Base-by-base conservation (phyloP, 2,329 filamentous ascomycete species). In the Colletotrichum sublineola region DNA sequence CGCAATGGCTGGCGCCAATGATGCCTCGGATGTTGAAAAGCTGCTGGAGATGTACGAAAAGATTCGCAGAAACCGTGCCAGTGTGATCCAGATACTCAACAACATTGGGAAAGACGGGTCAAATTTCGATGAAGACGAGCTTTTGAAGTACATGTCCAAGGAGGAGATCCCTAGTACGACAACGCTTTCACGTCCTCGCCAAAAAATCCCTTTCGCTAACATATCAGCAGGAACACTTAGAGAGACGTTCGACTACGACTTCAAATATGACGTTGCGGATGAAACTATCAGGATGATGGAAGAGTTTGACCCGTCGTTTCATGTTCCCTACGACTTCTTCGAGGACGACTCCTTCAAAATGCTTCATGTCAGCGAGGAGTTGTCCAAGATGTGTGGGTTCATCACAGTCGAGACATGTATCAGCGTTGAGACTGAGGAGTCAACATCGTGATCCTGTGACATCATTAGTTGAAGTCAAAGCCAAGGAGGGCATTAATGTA, bases 31-130 rank as follows among this genome's bases (percentile, higher is more conserved):
- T 1, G 73, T 80, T 36, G 71, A 75, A 38, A 56, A 71, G 15
- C 74, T 79, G 5, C 68, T 81, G 2, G 52, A 66, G 3, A 55
- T 79, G 3, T 81, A 79, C 57, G 75, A 77, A 15, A 67, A 72
- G 1, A 58, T 78, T 8, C 77, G 79, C 1, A 71, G 76, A 24
- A 77, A 77, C 57, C 73, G 81, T 14, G 78, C 80, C 1, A 80
- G 79, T 18, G 78, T 76, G 1, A 80, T 83, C n/a, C 82, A 84
- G 66, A 77, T 84, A 53, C 77, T 85, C 60, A 81, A 79, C 53
- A 82, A 83, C 57, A 79, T 80, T 0, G 82, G 81, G 3, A 77
- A 78, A 31, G 81, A 82, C 50, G 76, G 81, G 57, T 58, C 76
- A 0, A 69, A 77, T 40, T 75, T 78, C 29, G 78, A 82, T 2